Percentiles rank a stretch among this genome's conserved stretches.
Evolutionary conservation across 495 filamentous ascomycete genomes (phyloP).

Genomic region (Talaromyces adpressus): DNA sequence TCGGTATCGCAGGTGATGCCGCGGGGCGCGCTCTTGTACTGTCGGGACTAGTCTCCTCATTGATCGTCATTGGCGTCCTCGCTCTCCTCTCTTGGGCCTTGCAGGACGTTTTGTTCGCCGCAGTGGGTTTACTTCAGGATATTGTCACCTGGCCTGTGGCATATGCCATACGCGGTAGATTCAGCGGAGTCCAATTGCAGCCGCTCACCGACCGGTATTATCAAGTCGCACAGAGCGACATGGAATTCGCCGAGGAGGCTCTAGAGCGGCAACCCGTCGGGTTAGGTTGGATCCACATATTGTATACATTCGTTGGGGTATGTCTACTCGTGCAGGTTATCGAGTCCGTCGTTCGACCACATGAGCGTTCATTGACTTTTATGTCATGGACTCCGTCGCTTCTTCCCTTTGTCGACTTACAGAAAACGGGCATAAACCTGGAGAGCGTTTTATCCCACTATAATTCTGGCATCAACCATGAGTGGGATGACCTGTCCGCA

Average conservation of each 20-base stretch:
- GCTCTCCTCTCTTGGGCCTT: conserved; percentile 14
- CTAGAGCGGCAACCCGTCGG: conserved; percentile 2
- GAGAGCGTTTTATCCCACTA: conserved; percentile 1
- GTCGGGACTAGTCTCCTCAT: conserved; percentile 30
- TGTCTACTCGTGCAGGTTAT: conserved; percentile 11
- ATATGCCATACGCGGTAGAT: neutral
- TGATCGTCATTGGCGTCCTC: conserved; percentile 24
- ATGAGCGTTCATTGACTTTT: conserved; percentile 14
- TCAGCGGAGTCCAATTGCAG: neutral
- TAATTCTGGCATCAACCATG: conserved; percentile 6
- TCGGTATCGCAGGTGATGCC: conserved; percentile 24
- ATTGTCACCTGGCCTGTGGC: neutral
- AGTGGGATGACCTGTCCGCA: conserved; percentile 14
- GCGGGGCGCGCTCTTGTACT: conserved; percentile 29
- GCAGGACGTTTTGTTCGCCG: neutral
- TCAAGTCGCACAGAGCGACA: conserved; percentile 7
- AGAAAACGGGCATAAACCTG: neutral
- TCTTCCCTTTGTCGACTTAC: conserved; percentile 15
- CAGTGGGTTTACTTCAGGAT: neutral
- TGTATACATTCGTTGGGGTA: conserved; percentile 12
- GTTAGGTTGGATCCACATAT: conserved; percentile 11
- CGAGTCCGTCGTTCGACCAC: conserved; percentile 13
- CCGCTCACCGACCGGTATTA: neutral
- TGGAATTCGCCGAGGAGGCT: conserved; percentile 12
- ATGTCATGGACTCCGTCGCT: conserved; percentile 19